Evolutionary conservation across 805 yeast genomes (phyloP).

Genomic region (Tetrapisispora taiwanensis): DNA sequence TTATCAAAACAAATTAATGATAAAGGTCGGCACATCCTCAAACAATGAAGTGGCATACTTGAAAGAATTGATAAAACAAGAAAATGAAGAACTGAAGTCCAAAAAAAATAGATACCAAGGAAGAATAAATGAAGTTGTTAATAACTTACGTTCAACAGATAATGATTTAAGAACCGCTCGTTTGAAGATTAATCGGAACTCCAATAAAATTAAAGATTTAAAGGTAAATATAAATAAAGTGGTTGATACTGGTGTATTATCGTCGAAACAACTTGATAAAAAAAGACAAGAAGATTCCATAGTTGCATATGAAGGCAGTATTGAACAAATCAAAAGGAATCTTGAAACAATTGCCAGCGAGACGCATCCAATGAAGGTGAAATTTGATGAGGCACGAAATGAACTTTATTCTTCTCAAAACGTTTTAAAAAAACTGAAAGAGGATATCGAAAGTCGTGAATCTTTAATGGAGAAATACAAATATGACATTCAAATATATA

Average conservation of each 20-base stretch:
- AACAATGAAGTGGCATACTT: conserved; percentile 17
- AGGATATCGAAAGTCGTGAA: conserved; percentile 8
- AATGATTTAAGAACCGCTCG: conserved; percentile 27
- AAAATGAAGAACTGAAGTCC: conserved; percentile 18
- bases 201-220: conserved; percentile 16
- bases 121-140: conserved; percentile 4
- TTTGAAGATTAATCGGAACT: conserved; percentile 21
- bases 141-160: conserved; percentile 7
- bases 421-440: conserved; percentile 11
- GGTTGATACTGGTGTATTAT: conserved; percentile 23
- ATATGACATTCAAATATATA: conserved; percentile 20
- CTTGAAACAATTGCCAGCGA: conserved; percentile 13
- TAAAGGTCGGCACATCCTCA: conserved; percentile 15
- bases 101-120: conserved; percentile 14
- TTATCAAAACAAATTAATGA: conserved; percentile 25
- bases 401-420: conserved; percentile 6
- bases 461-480: conserved; percentile 15
- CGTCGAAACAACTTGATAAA: conserved; percentile 17
- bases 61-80: conserved; percentile 15
- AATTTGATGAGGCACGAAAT: conserved; percentile 11
- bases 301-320: conserved; percentile 17
- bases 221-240: conserved; percentile 19
- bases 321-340: conserved; percentile 18
- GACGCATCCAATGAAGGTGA: conserved; percentile 13
- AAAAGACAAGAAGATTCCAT: conserved; percentile 19